A percentile compares a stretch with the other conserved stretches of the same genome.
Conservation (phyloP, 805 yeast species). For the Pichia thaimueangensis region DNA sequence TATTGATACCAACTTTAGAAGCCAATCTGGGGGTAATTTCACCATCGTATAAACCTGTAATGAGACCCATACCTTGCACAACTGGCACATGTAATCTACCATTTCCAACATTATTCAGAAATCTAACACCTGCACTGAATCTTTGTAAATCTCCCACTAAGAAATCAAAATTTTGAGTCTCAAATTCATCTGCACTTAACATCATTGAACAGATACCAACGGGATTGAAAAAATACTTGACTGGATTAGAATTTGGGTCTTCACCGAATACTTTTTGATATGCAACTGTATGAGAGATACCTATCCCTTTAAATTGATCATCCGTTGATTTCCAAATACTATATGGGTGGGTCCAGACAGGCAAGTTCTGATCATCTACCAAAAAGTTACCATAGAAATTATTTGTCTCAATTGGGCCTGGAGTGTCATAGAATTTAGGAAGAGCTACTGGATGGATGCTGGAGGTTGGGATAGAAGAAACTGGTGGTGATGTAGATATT, state of each 20-base stretch:
- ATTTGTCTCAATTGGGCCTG: slow-evolving; percentile 62
- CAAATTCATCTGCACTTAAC: slow-evolving; percentile 40
- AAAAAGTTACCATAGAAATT: slow-evolving; percentile 72
- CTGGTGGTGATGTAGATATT: slow-evolving; percentile 19
- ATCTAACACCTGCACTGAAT: slow-evolving; percentile 29
- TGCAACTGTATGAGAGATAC: slow-evolving; percentile 55
- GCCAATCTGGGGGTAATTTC: slow-evolving; percentile 46
- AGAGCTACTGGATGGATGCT: slow-evolving; percentile 67
- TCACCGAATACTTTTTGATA: slow-evolving; percentile 66
- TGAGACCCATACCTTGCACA: slow-evolving; percentile 77
- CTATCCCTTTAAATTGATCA: slow-evolving; percentile 47
- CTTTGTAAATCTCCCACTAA: slow-evolving; percentile 29
- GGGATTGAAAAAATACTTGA: slow-evolving; percentile 57
- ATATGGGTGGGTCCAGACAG: slow-evolving; percentile 81
- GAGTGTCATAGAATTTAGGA: slow-evolving; percentile 36
- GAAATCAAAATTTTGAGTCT: slow-evolving; percentile 17
- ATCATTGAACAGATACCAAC: slow-evolving; percentile 60
- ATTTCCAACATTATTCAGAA: slow-evolving; percentile 29
- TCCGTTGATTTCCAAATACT: slow-evolving; percentile 56
- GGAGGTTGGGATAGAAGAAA: slow-evolving; percentile 31
- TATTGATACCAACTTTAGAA: slow-evolving; percentile 61
- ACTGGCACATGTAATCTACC: slow-evolving; percentile 42
- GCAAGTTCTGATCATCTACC: slow-evolving; percentile 57
- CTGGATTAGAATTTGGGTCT: slow-evolving; percentile 39
- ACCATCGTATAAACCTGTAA: slow-evolving; percentile 54